Conservation (phyloP, 2,329 filamentous ascomycete species). For the Fusarium caatingaense region DNA sequence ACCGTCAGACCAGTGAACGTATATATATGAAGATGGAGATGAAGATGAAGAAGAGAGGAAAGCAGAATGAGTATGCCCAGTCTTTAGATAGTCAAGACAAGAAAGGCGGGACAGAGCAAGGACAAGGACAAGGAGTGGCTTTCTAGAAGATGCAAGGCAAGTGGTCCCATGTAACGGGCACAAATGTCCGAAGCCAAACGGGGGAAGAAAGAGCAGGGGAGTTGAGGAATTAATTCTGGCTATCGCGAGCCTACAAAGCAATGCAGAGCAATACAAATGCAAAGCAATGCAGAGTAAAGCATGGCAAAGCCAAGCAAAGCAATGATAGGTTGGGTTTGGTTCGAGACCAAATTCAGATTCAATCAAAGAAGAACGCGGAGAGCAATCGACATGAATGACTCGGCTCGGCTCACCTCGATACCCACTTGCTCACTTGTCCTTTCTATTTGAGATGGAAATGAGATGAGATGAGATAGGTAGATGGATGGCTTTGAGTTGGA, state of each 20-base stretch:
- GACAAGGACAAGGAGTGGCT: slow-evolving; percentile 36
- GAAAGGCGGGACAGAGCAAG: slow-evolving; percentile 14
- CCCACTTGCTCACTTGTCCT: slow-evolving; percentile 40
- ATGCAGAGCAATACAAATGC: not conserved
- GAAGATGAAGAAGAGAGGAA: slow-evolving; percentile 33
- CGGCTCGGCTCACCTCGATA: slow-evolving; percentile 49
- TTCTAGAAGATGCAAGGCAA: slow-evolving; percentile 25
- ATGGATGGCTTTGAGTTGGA: not conserved
- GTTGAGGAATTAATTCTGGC: slow-evolving; percentile 24
- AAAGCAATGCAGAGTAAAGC: slow-evolving; percentile 18
- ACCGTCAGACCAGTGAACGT: slow-evolving; percentile 10
- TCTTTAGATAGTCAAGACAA: not conserved
- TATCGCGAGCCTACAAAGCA: slow-evolving; percentile 48
- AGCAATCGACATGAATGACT: slow-evolving; percentile 49
- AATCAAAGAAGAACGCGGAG: slow-evolving; percentile 43
- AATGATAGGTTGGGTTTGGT: slow-evolving; percentile 38
- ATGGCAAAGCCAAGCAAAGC: not conserved
- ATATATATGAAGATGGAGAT: slow-evolving; percentile 11
- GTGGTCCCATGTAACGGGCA: slow-evolving; percentile 42
- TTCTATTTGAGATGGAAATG: slow-evolving; percentile 15
- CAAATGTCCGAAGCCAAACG: slow-evolving; percentile 17
- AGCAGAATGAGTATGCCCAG: not conserved
- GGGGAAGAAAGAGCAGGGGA: slow-evolving; percentile 35
- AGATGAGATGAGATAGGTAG: not conserved
- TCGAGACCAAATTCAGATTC: slow-evolving; percentile 25